Conservation (phyloP, 176 grass and related monocot genomes). For the Carex kokanica region DNA sequence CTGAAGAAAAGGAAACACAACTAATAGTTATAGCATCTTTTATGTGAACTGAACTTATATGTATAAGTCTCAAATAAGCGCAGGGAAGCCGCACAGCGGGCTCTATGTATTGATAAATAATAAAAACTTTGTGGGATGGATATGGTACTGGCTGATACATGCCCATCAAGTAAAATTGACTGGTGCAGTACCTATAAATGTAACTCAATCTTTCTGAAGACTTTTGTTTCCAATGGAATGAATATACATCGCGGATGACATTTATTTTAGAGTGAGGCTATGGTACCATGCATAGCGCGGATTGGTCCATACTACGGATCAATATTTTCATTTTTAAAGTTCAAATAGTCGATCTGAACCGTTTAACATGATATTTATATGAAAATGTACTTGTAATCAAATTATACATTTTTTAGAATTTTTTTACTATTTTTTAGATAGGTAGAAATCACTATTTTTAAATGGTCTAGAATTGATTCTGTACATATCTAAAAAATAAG, state of each 20-base stretch:
- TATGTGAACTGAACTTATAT: not conserved
- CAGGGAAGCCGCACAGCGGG: not conserved
- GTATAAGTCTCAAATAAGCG: not conserved
- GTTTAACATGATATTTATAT: too few relatives aligned
- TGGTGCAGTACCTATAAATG: not conserved
- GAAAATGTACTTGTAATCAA: too few relatives aligned
- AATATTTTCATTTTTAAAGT: too few relatives aligned
- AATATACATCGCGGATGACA: not conserved
- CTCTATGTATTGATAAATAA: not conserved
- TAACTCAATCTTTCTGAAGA: not conserved
- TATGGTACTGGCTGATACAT: not conserved
- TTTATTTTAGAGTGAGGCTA: too few relatives aligned
- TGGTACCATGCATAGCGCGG: too few relatives aligned
- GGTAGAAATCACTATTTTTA: too few relatives aligned
- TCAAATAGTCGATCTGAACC: too few relatives aligned
- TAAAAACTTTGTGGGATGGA: not conserved
- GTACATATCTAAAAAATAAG: too few relatives aligned
- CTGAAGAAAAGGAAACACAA: not conserved
- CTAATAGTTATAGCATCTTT: not conserved
- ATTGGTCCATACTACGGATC: too few relatives aligned
- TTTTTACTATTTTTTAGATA: too few relatives aligned
- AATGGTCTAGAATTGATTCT: too few relatives aligned
- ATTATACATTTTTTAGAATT: too few relatives aligned
- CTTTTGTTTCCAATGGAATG: not conserved
- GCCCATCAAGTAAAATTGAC: not conserved